These are phyloP conservation scores for Crepidotus sp. DNA, from an alignment of 1,284 basidiomycete genomes.

Conservation along the genomic window DNA sequence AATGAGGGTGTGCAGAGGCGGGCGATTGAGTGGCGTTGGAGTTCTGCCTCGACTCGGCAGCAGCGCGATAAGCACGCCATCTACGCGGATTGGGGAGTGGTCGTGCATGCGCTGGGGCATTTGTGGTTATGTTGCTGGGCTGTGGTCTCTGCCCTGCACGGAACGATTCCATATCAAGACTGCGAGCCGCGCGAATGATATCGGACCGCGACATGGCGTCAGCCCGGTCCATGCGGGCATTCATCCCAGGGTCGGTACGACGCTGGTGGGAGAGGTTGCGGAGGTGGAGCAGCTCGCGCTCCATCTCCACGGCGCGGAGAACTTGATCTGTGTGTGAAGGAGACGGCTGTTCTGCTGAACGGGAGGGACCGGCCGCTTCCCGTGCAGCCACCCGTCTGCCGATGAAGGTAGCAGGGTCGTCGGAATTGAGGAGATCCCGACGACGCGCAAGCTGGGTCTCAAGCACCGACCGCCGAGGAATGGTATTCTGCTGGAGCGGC, in stretches of 20 bases:
- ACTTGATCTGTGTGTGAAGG: slow-evolving; percentile 16
- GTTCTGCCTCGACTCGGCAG: slow-evolving; percentile 17
- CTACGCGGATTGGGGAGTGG: slow-evolving; percentile 9
- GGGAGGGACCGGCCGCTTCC: slow-evolving; percentile 27
- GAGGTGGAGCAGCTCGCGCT: slow-evolving; percentile 22
- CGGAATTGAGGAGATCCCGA: slow-evolving; percentile 18
- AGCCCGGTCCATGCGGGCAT: slow-evolving; percentile 9
- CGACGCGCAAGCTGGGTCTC: slow-evolving; percentile 21
- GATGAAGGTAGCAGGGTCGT: slow-evolving; percentile 38
- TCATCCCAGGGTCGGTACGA: slow-evolving; percentile 16
- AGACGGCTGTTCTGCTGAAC: slow-evolving; percentile 12
- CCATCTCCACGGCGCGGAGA: slow-evolving; percentile 23
- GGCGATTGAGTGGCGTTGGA: slow-evolving; percentile 20
- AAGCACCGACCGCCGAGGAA: slow-evolving; percentile 20
- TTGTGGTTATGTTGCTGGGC: slow-evolving; percentile 3
- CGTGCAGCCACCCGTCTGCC: slow-evolving; percentile 45
- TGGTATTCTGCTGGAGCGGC: slow-evolving; percentile 1
- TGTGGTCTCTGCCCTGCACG: slow-evolving; percentile 8
- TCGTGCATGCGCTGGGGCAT: slow-evolving; percentile 1
- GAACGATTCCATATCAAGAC: slow-evolving; percentile 14
- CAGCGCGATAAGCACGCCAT: slow-evolving; percentile 14
- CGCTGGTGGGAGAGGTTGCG: slow-evolving; percentile 10
- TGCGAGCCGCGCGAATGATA: slow-evolving; percentile 14
- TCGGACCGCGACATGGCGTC: slow-evolving; percentile 15
- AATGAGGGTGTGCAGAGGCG: slow-evolving; percentile 17